A percentile compares a stretch with the other conserved stretches of the same genome.
phyloP scores from a whole-genome alignment of 306 rosid genomes.

The Citrullus amarus region DNA sequence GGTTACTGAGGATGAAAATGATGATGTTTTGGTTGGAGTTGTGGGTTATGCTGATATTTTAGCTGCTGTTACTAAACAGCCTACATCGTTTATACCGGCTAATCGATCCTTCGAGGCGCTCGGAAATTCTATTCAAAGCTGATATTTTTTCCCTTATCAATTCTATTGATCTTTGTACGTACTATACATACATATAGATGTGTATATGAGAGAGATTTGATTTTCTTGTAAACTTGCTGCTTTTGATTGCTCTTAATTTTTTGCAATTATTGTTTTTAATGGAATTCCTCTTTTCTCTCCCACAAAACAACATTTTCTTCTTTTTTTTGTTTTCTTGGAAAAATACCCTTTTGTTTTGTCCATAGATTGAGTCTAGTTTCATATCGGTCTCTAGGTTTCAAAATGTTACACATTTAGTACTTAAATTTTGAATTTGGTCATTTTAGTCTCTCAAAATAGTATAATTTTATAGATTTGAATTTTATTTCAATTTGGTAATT shows the following conservation, averaged over 20 bases:
- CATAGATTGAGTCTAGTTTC: too few relatives aligned
- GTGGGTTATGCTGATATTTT: conserved; percentile 78
- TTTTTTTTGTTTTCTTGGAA: too few relatives aligned
- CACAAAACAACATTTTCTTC: too few relatives aligned
- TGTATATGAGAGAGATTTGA: neutral
- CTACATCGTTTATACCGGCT: conserved; percentile 23
- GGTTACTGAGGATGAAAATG: conserved; percentile 70
- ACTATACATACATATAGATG: neutral
- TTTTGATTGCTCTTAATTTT: neutral
- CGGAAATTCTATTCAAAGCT: conserved; percentile 41
- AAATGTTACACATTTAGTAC: too few relatives aligned
- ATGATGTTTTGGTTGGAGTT: conserved; percentile 73
- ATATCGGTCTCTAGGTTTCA: too few relatives aligned
- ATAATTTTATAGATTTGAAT: too few relatives aligned
- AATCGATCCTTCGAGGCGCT: conserved; percentile 36
- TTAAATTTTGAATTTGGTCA: too few relatives aligned
- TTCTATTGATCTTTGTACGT: neutral
- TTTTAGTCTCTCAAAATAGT: too few relatives aligned
- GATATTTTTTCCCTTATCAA: neutral
- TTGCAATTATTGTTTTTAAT: neutral
- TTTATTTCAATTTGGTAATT: too few relatives aligned
- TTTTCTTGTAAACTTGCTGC: neutral
- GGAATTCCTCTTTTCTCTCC: neutral
- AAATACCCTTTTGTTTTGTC: too few relatives aligned
- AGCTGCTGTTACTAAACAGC: conserved; percentile 72